phyloP scores from a whole-genome alignment of 140 eudicot species.

The Erigeron philadelphicus region DNA sequence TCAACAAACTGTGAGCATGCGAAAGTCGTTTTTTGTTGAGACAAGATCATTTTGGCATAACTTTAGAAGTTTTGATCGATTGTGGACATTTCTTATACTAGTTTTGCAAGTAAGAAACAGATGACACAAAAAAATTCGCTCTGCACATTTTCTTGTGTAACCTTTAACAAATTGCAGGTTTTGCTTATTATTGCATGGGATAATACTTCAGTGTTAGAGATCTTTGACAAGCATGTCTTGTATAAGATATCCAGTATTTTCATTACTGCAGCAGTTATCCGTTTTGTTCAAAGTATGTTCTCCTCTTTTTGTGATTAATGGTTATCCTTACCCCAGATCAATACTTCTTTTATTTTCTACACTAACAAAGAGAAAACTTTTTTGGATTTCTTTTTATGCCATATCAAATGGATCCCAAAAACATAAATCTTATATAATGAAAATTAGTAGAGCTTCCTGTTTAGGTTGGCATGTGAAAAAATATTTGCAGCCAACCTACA shows the following conservation, averaged over 20 bases:
- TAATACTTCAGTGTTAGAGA: constrained; percentile 42
- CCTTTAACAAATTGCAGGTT: constrained; percentile 48
- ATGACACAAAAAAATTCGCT: constrained; percentile 1
- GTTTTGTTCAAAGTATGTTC: constrained; percentile 76
- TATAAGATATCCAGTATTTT: constrained; percentile 77
- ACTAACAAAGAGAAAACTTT: neutral
- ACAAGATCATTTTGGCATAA: constrained; percentile 83
- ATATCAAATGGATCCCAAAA: too few relatives aligned
- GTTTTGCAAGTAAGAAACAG: constrained; percentile 59
- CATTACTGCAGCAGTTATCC: constrained; percentile 88
- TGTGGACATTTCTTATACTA: constrained; percentile 84
- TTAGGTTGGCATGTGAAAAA: too few relatives aligned
- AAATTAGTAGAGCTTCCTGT: too few relatives aligned
- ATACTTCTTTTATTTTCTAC: neutral
- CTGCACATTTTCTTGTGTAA: constrained; percentile 11
- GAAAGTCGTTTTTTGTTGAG: constrained; percentile 79
- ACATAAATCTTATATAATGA: too few relatives aligned
- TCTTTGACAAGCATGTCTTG: constrained; percentile 51
- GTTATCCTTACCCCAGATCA: constrained; percentile 9
- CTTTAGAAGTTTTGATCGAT: constrained; percentile 90
- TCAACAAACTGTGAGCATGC: constrained; percentile 42
- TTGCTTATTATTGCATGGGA: constrained; percentile 82
- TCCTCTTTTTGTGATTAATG: neutral
- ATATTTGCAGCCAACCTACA: too few relatives aligned
- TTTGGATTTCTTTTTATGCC: neutral